Conservation (phyloP, 768 basidiomycete genomes). For the Psilocybe sp. region DNA sequence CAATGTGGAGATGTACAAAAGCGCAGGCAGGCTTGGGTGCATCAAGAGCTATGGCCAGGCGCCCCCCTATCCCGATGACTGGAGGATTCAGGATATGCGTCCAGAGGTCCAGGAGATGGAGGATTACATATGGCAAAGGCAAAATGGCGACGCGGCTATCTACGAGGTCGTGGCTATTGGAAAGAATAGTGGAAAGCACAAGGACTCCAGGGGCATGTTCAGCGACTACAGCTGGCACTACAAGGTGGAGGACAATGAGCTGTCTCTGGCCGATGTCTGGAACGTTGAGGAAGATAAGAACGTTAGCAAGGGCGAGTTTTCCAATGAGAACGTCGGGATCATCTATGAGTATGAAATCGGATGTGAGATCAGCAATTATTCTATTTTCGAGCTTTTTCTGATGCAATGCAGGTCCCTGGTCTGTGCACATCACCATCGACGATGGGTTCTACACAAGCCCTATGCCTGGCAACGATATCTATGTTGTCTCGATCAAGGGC, state of each 20-base stretch:
- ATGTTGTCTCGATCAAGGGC: constrained; percentile 7
- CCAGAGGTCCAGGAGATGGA: not conserved
- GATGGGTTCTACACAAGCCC: constrained; percentile 7
- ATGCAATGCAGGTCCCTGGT: constrained; percentile 1
- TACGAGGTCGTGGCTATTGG: constrained; percentile 11
- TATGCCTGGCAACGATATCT: constrained; percentile 5
- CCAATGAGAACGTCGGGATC: constrained; percentile 8
- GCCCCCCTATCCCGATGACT: constrained; percentile 3
- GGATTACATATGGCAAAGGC: constrained; percentile 3
- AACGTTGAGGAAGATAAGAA: constrained; percentile 8
- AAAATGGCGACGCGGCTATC: constrained; percentile 7
- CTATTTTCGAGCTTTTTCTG: not conserved
- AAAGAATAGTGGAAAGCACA: constrained; percentile 1
- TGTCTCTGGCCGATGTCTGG: constrained; percentile 9
- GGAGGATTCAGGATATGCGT: not conserved
- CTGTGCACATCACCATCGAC: constrained; percentile 10
- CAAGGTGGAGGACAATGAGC: constrained; percentile 9
- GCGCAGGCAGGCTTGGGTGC: constrained; percentile 2
- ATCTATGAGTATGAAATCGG: constrained; percentile 11
- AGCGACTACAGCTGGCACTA: constrained; percentile 8
- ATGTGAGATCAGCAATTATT: not conserved
- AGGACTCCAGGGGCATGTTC: not conserved
- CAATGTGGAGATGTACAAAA: constrained; percentile 11
- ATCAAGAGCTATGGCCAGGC: constrained; percentile 12
- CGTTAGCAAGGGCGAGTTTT: constrained; percentile 7